A percentile compares a stretch with the other conserved stretches of the same genome.
Conservation (phyloP, 768 basidiomycete species). For the Sarcodon aspratus region DNA sequence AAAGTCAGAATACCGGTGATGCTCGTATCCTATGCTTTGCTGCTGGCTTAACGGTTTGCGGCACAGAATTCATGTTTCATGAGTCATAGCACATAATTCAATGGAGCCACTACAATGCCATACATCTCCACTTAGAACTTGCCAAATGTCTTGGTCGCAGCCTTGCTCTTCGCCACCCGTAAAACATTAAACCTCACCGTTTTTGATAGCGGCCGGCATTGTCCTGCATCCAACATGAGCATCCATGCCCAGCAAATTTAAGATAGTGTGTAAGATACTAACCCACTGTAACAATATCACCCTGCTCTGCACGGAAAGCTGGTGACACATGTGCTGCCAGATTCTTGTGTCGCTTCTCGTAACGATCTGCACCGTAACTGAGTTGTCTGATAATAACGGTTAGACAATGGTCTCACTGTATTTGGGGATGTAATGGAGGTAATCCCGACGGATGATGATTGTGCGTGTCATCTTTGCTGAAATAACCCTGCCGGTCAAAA, state of each 20-base stretch:
- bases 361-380: conserved; percentile 56
- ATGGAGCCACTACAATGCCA: conserved; percentile 11
- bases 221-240: conserved; percentile 39
- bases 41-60: background rate
- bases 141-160: conserved; percentile 79
- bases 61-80: background rate
- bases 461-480: conserved; percentile 99
- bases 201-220: conserved; percentile 98
- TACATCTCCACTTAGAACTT: conserved; percentile 86
- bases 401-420: conserved; percentile 58
- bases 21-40: too few species aligned
- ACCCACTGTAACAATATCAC: conserved; percentile 94
- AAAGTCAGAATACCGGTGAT: too few species aligned
- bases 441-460: conserved; percentile 90
- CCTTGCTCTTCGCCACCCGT: conserved; percentile 91
- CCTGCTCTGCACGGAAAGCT: conserved; percentile 95
- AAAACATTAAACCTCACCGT: conserved; percentile 99
- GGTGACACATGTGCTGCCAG: conserved; percentile 94
- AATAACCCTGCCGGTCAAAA: conserved; percentile 93
- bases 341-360: conserved; percentile 99
- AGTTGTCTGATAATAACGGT: background rate
- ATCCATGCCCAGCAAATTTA: background rate
- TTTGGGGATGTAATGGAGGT: conserved; percentile 96
- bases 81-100: conserved; percentile 8
- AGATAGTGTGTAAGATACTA: conserved; percentile 20